These are phyloP conservation scores for Vaccinium macrocarpon DNA, from an alignment of 148 eudicot species.

Conservation along the genomic window DNA sequence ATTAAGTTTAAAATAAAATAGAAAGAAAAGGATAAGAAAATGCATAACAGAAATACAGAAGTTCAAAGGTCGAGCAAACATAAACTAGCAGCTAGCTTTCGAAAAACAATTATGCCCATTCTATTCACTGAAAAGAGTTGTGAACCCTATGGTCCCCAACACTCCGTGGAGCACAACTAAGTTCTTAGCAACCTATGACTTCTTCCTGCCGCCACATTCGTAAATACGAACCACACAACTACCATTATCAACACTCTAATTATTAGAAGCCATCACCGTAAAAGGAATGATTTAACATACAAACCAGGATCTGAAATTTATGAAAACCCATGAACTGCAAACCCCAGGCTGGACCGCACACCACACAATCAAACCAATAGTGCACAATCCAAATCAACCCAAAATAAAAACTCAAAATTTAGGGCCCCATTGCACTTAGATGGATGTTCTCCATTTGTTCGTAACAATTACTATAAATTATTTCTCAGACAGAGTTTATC, in stretches of 20 bases:
- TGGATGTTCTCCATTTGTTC: background rate
- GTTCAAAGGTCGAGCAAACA: background rate
- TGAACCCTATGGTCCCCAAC: background rate
- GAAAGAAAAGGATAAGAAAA: background rate
- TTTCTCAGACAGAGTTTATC: background rate
- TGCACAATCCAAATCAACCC: background rate
- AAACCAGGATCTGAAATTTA: background rate
- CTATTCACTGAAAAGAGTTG: background rate
- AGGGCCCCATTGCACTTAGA: background rate
- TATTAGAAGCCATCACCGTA: background rate
- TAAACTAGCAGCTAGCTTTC: background rate
- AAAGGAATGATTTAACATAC: background rate
- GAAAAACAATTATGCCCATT: background rate
- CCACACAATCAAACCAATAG: background rate
- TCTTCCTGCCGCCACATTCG: background rate
- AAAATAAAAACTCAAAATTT: background rate
- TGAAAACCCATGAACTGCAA: background rate
- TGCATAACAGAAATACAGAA: background rate
- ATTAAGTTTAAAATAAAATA: background rate
- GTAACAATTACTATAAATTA: background rate
- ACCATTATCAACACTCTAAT: background rate
- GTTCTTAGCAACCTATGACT: background rate
- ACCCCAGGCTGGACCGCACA: background rate
- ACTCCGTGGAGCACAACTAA: background rate
- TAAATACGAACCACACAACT: background rate